Evolutionary conservation across 2,329 filamentous ascomycete genomes (phyloP).

Genomic region (Hypomyces perniciosus): DNA sequence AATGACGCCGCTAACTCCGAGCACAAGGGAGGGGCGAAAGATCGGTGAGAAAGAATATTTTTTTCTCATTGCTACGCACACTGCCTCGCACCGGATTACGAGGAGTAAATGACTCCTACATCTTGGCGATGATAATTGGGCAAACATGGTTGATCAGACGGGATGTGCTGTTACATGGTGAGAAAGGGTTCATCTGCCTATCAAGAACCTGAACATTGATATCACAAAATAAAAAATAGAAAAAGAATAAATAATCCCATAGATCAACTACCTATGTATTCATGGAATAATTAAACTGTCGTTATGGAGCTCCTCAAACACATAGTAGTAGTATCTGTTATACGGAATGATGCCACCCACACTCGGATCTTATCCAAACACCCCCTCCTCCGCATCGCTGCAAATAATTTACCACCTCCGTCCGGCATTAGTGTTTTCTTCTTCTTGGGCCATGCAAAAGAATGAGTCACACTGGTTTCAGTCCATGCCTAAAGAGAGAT

Average conservation of each 20-base stretch:
- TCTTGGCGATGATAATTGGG: not conserved
- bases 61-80: not conserved
- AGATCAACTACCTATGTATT: too few species aligned
- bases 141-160: not conserved
- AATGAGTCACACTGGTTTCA: constrained; percentile 21
- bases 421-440: constrained; percentile 15
- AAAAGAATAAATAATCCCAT: too few species aligned
- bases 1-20: constrained; percentile 16
- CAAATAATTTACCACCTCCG: constrained; percentile 11
- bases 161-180: not conserved
- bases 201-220: too few species aligned
- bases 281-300: not conserved
- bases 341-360: not conserved
- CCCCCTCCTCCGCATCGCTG: constrained; percentile 2
- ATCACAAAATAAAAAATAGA: too few species aligned
- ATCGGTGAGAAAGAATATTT: constrained; percentile 8
- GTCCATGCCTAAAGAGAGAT: constrained; percentile 8
- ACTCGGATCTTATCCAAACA: too few species aligned
- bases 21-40: constrained; percentile 8
- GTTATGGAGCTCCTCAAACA: not conserved
- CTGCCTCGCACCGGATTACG: not conserved
- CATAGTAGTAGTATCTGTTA: not conserved
- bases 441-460: constrained; percentile 3
- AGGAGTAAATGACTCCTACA: not conserved
- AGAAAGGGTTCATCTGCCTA: not conserved